Evolutionary conservation across 164 flowering plant genomes (phyloP).

Genomic region (Magnolia kwangsiensis): DNA sequence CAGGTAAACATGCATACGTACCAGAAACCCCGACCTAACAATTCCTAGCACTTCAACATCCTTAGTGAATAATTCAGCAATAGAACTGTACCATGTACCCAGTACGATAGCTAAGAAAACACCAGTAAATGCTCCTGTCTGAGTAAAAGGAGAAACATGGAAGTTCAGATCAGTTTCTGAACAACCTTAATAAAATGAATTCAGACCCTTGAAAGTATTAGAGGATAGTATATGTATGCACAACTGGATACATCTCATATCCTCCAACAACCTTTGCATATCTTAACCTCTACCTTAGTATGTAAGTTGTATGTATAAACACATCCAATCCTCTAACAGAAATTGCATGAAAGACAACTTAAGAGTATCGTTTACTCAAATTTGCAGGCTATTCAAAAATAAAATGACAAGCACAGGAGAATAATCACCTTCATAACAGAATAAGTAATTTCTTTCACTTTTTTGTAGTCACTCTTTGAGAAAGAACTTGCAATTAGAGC

Average conservation of each 20-base stretch:
- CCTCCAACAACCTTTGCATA: neutral
- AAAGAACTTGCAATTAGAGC: constrained; percentile 75
- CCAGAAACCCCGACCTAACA: constrained; percentile 71
- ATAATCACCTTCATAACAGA: constrained; percentile 62
- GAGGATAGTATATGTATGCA: neutral
- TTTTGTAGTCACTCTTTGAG: constrained; percentile 63
- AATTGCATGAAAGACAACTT: too few relatives aligned
- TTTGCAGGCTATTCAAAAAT: neutral
- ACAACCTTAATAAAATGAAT: neutral
- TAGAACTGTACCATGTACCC: constrained; percentile 57
- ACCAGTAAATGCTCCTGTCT: constrained; percentile 76
- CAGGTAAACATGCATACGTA: constrained; percentile 22
- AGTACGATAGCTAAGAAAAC: constrained; percentile 53
- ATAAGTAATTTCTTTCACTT: constrained; percentile 54
- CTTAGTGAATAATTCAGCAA: constrained; percentile 71
- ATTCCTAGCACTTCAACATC: constrained; percentile 66
- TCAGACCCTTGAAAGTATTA: too few relatives aligned
- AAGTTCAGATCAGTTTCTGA: neutral
- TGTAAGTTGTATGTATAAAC: too few relatives aligned
- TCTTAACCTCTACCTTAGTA: too few relatives aligned
- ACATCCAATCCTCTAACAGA: too few relatives aligned
- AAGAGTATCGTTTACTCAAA: neutral
- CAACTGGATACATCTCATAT: neutral
- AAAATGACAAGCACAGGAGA: neutral
- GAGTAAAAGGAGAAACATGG: constrained; percentile 10